Base-by-base conservation (phyloP, 495 filamentous ascomycete species). In the Daldinia childiae region DNA sequence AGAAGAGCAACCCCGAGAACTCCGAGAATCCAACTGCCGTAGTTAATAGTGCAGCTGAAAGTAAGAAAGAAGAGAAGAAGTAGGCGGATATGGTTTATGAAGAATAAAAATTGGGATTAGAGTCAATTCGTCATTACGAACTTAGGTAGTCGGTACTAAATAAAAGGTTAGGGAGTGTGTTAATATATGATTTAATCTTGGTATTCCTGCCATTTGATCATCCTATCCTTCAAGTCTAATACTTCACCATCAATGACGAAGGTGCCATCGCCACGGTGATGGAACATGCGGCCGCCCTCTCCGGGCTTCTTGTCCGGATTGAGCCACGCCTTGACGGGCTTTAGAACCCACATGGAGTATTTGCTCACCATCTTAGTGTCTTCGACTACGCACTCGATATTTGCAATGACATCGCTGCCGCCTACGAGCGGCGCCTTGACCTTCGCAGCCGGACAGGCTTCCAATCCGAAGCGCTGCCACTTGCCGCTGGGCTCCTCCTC, bases 191-290 rank as follows among this genome's bases (percentile, higher is more conserved):
- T 48, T 78, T 57, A 79, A 50, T 79, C 77, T 72, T 78, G 75
- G 69, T 72, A 79, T 64, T 79, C 72, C 66, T 77, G 69, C 79
- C 79, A 81, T 74, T 81, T 79, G 63, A 77, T 59, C 79, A 81
- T 81, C 21, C 75, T 71, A 11, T 76, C 67, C 68, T 76, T 74
- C 66, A 81, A 73, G 65, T 79, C 62, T 48, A 81, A 29, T 17
- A 79, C 52, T n/a, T 79, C 74, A n/a, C 79, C 78, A 58, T 81
- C 78, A 48, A 77, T 69, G 29, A 78, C 78, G 52, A 81, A 79
- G 3, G 71, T 78, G 39, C 79, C 79, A 51, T 81, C 66, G 3
- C 79, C 78, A n/a, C 77, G 75, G 55, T 81, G 79, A 66, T 81
- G 79, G 34, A 79, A 79, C 76, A 79, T 81, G 66, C 68, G 77